phyloP scores from a whole-genome alignment of 2,329 filamentous ascomycete species.

The Aspergillus fructus region DNA sequence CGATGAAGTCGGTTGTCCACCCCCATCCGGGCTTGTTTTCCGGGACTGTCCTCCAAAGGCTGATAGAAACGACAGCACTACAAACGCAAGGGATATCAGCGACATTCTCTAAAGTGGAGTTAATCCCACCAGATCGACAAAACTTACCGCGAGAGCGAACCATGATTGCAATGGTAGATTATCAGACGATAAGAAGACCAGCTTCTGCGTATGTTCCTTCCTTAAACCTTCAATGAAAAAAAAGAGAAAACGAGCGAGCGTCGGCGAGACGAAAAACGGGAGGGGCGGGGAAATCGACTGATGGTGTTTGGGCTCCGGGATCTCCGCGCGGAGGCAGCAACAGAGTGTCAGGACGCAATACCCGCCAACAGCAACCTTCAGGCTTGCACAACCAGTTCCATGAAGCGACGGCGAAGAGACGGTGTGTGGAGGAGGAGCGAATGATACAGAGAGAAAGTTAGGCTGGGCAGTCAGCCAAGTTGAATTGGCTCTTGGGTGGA shows the following conservation, averaged over 20 bases:
- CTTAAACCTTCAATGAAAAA: background rate
- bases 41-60: constrained; percentile 42
- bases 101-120: background rate
- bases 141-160: constrained; percentile 41
- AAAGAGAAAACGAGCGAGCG: constrained; percentile 5
- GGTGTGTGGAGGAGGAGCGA: constrained; percentile 4
- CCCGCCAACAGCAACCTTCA: constrained; percentile 15
- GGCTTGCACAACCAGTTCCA: constrained; percentile 15
- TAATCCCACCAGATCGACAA: background rate
- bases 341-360: constrained; percentile 14
- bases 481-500: constrained; percentile 3
- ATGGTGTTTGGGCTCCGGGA: constrained; percentile 14
- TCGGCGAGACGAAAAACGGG: constrained; percentile 2
- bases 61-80: constrained; percentile 88
- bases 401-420: constrained; percentile 7
- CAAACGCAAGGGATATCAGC: constrained; percentile 28
- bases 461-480: constrained; percentile 1
- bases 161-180: constrained; percentile 25
- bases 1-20: constrained; percentile 23
- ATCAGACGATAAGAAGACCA: constrained; percentile 18
- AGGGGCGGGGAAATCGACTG: constrained; percentile 2
- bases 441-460: constrained; percentile 3
- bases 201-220: constrained; percentile 9
- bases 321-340: constrained; percentile 20
- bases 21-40: constrained; percentile 37